phyloP scores from a whole-genome alignment of 2,329 filamentous ascomycete genomes.

The Apiospora sp. region DNA sequence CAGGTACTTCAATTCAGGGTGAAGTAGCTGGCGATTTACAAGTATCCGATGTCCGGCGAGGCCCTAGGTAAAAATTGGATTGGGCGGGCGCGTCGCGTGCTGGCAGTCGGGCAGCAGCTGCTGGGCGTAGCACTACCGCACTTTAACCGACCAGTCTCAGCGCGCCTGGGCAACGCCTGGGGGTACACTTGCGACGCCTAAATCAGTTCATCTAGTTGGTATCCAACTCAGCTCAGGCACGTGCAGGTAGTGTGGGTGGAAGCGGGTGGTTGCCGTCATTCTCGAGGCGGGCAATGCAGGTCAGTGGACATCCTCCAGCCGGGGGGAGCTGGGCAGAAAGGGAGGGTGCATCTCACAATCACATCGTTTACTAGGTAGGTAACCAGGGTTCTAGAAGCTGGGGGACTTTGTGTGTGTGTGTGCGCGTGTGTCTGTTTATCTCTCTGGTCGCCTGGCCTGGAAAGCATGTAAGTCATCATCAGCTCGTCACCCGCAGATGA shows the following conservation, averaged over 20 bases:
- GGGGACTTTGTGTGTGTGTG: not conserved
- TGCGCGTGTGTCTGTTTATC: not conserved
- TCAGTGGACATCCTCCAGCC: constrained; percentile 15
- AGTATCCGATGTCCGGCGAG: not conserved
- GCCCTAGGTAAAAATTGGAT: constrained; percentile 16
- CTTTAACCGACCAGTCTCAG: constrained; percentile 21
- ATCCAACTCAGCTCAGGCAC: not conserved
- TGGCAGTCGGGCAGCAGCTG: not conserved
- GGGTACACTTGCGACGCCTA: constrained; percentile 1
- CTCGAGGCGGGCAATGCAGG: constrained; percentile 9
- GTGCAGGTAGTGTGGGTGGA: constrained; percentile 8
- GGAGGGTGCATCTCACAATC: not conserved
- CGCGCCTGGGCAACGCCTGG: not conserved
- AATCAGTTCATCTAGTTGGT: not conserved
- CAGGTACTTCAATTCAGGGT: not conserved
- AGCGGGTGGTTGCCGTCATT: constrained; percentile 20
- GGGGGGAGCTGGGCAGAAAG: not conserved
- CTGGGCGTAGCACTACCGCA: constrained; percentile 18
- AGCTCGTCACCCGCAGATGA: constrained; percentile 18
- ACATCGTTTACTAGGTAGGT: not conserved
- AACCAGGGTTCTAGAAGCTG: constrained; percentile 5
- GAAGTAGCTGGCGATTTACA: not conserved
- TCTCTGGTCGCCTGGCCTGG: constrained; percentile 1
- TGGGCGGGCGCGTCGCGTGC: not conserved
- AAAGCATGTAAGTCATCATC: constrained; percentile 17